Evolutionary conservation across 2,329 filamentous ascomycete species (phyloP).

Genomic region (Coniochaeta sp.): DNA sequence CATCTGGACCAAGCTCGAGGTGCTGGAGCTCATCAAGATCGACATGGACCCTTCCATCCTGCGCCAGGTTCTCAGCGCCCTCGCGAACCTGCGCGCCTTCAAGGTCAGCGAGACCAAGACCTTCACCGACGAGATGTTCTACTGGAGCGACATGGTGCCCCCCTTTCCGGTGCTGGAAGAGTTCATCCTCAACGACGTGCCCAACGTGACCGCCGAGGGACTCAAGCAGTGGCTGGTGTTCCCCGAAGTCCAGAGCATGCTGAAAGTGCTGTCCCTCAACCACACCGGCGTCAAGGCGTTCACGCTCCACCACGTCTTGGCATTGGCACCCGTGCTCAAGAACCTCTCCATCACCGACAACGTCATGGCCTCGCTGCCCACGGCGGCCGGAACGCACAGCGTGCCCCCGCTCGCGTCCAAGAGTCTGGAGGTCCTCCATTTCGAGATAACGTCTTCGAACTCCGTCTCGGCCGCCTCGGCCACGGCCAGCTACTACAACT

Average conservation of each 20-base stretch:
- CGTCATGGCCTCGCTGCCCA: constrained; percentile 41
- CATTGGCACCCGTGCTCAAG: constrained; percentile 47
- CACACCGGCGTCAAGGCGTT: constrained; percentile 63
- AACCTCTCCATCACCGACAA: constrained; percentile 48
- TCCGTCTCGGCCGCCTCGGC: constrained; percentile 48
- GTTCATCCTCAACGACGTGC: constrained; percentile 64
- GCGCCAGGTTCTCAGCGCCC: constrained; percentile 60
- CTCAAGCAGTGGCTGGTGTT: constrained; percentile 60
- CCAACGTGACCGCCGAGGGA: constrained; percentile 64
- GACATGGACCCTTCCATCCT: constrained; percentile 64
- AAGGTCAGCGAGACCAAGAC: constrained; percentile 64
- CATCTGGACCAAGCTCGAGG: constrained; percentile 64
- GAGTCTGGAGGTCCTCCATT: constrained; percentile 68
- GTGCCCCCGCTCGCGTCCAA: constrained; percentile 60
- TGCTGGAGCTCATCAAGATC: constrained; percentile 62
- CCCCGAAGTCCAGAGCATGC: constrained; percentile 48
- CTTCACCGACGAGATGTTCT: constrained; percentile 73
- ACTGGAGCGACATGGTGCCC: constrained; percentile 56
- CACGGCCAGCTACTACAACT: constrained; percentile 67
- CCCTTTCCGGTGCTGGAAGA: constrained; percentile 69
- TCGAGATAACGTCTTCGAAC: constrained; percentile 65
- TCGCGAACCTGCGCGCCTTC: constrained; percentile 64
- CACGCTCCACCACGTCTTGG: constrained; percentile 53
- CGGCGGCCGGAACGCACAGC: constrained; percentile 29
- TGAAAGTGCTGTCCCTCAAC: constrained; percentile 64